phyloP scores from a whole-genome alignment of 1,284 basidiomycete genomes.

The Moesziomyces aphidis region DNA sequence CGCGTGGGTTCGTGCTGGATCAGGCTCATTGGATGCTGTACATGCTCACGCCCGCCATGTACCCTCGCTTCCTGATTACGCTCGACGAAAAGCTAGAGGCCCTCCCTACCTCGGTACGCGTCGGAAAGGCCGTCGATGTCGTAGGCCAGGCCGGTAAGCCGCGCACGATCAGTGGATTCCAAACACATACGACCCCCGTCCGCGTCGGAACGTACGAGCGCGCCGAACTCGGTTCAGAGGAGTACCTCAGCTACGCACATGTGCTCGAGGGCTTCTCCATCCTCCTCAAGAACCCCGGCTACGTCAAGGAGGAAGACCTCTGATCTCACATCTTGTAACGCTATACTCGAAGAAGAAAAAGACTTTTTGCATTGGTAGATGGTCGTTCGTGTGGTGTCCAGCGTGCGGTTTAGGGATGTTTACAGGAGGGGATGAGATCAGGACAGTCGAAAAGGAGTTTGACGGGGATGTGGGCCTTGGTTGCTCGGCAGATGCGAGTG shows the following conservation, averaged over 20 bases:
- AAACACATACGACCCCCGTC: slow-evolving; percentile 96
- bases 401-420: too few species aligned
- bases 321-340: slow-evolving; percentile 1
- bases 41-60: slow-evolving; percentile 95
- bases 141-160: slow-evolving; percentile 69
- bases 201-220: slow-evolving; percentile 92
- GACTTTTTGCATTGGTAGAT: too few species aligned
- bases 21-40: slow-evolving; percentile 99
- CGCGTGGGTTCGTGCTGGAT: slow-evolving; percentile 91
- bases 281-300: slow-evolving; percentile 69
- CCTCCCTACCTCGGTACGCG: slow-evolving; percentile 89
- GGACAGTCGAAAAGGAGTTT: too few species aligned
- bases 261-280: slow-evolving; percentile 65
- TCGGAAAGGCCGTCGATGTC: slow-evolving; percentile 78
- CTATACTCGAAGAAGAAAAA: too few species aligned
- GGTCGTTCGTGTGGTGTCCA: too few species aligned
- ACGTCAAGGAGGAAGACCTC: slow-evolving; percentile 63
- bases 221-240: slow-evolving; percentile 95
- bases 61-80: slow-evolving; percentile 97
- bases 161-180: slow-evolving; percentile 66
- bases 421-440: too few species aligned
- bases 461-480: too few species aligned
- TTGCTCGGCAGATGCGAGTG: too few species aligned
- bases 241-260: slow-evolving; percentile 89
- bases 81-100: slow-evolving; percentile 80